Evolutionary conservation across 805 yeast species (phyloP).

Genomic region (Candida boleticola): DNA sequence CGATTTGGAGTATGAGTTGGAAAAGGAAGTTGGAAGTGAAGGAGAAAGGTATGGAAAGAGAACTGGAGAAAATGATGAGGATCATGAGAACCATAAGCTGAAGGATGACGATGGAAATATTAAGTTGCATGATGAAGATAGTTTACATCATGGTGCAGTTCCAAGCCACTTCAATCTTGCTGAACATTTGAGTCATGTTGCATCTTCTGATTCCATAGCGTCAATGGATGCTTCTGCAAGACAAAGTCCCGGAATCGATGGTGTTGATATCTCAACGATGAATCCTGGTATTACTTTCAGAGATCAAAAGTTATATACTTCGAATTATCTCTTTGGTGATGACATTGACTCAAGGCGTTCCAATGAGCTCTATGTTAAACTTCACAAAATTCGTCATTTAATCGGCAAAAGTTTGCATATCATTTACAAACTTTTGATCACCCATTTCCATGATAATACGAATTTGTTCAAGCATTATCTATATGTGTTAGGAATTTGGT

Average conservation of each 20-base stretch:
- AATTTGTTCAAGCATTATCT: constrained; percentile 59
- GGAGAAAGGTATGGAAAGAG: constrained; percentile 1
- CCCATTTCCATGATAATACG: constrained; percentile 60
- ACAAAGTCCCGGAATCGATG: constrained; percentile 46
- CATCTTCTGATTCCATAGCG: constrained; percentile 8
- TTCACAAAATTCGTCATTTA: constrained; percentile 60
- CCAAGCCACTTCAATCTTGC: not conserved
- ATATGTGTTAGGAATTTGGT: constrained; percentile 71
- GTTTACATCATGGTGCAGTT: too few species aligned
- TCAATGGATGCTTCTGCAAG: constrained; percentile 36
- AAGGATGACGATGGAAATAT: constrained; percentile 3
- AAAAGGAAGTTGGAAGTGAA: constrained; percentile 7
- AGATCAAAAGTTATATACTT: constrained; percentile 60
- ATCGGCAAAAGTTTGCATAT: constrained; percentile 66
- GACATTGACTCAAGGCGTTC: constrained; percentile 43
- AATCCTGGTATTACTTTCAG: constrained; percentile 56
- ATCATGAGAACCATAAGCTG: constrained; percentile 12
- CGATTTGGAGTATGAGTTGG: constrained; percentile 16
- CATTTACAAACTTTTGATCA: constrained; percentile 45
- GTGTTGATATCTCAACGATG: constrained; percentile 44
- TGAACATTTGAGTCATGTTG: not conserved
- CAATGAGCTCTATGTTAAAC: constrained; percentile 28
- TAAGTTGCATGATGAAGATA: not conserved
- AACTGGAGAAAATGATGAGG: constrained; percentile 9
- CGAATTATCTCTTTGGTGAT: constrained; percentile 63